Evolutionary conservation across 768 basidiomycete species (phyloP), one percentile per base, ranked within the genome.

Genomic region (Amanita pseudoporphyria): DNA sequence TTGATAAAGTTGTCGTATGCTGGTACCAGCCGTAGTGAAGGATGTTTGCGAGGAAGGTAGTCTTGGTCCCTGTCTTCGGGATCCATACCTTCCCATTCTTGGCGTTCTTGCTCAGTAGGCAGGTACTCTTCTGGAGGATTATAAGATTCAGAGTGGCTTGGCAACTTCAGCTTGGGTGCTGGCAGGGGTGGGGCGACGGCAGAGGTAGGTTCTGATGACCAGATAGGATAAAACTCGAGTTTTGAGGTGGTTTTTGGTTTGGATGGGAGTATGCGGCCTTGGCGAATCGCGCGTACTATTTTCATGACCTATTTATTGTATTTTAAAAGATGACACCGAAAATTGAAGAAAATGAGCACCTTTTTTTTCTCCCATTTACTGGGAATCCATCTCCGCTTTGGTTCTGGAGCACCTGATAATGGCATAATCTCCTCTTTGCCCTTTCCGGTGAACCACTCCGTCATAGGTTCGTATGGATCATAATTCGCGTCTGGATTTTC

Each of bases 281-380:
- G 84, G 7, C 96, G 82, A 60, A 99, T 98, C 4, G 95, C 95
- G 41, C 94, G 92, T 53, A 99, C 94, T 53, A 98, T 97, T 78
- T 98, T 99, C 91, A 99, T 94, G 56, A 99, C 81, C 94, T 96
- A 13, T 28, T 6, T 33, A 33, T 18, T 28, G 26, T 28, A 28
- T 9, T 28, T 35, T 52, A 9, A 40, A 37, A 36, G 14, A 9
- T 39, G 26, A 21, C 30, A 19, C n/a, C 14, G 26, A 13, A 22
- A n/a, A 0, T 38, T 9, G 7, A 28, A 5, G 18, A 36, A 3
- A 35, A 51, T 37, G 32, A 62, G 47, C 59, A 91, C 94, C 80
- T 99, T 99, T 76, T 96, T 84, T 67, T 96, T 97, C 69, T 98
- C 96, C 96, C 96, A 99, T 71, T 94, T 98, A 68, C 91, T 95